Base-by-base conservation (phyloP, 139 green algal genomes). In the Pseudopediastrum boryanum region DNA sequence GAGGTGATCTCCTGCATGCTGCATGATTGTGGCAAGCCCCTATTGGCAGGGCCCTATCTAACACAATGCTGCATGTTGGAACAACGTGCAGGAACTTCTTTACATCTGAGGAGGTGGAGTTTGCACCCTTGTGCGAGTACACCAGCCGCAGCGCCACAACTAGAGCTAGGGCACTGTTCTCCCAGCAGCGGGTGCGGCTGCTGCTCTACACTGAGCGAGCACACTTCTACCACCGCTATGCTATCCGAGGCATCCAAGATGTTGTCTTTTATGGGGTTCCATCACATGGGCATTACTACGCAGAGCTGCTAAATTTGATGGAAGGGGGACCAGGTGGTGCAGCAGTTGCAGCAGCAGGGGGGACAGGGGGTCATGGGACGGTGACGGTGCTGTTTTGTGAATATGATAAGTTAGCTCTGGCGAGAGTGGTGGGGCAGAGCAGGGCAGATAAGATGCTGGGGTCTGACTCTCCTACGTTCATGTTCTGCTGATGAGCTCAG, bases 141-240 rank as follows among this genome's bases (percentile, higher is more conserved):
- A 95, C 88, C 13, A 79, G 85, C 90, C 25, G 51, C 71, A 12
- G 65, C 56, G 71, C 90, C 2, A 71, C 83, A n/a, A 84, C 84
- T 19, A 87, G 92, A 35, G 85, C 83, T 1, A 77, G 93, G 19
- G 78, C 89, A 62, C 79, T 85, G 59, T 99, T 99, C 83, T 91
- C 83, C 52, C 84, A 97, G 61, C 85, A 91, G 0, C 77, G 88
- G 6, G 82, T 76, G 3, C 85, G 85, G 10, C 52, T 99, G n/a
- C 66, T 98, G 82, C 78, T 99, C 21, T 97, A 97, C 85, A 98
- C 94, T 2, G 96, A 99, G 86, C 83, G 96, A 2, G 88, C 95
- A 3, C 95, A 98, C 83, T 99, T 99, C 70, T 99, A 98, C 85
- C 77, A 94, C 78, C 83, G 96, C 25, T 85, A 91, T 39, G 77